These are phyloP conservation scores for Fusarium haematococcum DNA, from an alignment of 2,329 filamentous ascomycete genomes.

Conservation along the genomic window DNA sequence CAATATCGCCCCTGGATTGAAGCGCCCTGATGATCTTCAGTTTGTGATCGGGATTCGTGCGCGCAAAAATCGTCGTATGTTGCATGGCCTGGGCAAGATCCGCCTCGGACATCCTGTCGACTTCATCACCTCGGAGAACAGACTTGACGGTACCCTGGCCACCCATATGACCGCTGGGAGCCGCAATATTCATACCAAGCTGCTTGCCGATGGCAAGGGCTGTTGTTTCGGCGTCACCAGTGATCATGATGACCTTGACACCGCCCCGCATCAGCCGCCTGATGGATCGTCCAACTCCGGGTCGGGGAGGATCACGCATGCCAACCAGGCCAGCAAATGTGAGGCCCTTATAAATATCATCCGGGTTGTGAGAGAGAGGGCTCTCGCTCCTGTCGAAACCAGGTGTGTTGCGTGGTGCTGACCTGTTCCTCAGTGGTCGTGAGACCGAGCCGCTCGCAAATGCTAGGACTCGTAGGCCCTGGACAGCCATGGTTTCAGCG, in stretches of 20 bases:
- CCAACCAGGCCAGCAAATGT: slow-evolving; percentile 93
- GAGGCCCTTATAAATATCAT: slow-evolving; percentile 84
- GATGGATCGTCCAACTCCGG: slow-evolving; percentile 90
- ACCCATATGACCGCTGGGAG: slow-evolving; percentile 61
- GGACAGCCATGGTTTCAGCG: slow-evolving; percentile 86
- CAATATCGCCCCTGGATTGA: slow-evolving; percentile 92
- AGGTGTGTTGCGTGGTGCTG: slow-evolving; percentile 65
- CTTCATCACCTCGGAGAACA: slow-evolving; percentile 88
- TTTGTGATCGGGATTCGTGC: slow-evolving; percentile 97
- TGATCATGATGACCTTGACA: slow-evolving; percentile 99
- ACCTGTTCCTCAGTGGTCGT: slow-evolving; percentile 57
- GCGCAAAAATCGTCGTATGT: slow-evolving; percentile 92
- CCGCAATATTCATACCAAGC: slow-evolving; percentile 88
- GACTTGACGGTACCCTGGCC: slow-evolving; percentile 72
- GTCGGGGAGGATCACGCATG: slow-evolving; percentile 96
- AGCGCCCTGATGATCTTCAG: slow-evolving; percentile 95
- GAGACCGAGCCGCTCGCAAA: slow-evolving; percentile 87
- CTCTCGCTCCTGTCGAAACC: slow-evolving; percentile 54
- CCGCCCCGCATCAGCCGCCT: slow-evolving; percentile 91
- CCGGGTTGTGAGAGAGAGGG: slow-evolving; percentile 60
- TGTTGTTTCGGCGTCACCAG: slow-evolving; percentile 94
- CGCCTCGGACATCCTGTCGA: slow-evolving; percentile 90
- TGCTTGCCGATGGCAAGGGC: slow-evolving; percentile 94
- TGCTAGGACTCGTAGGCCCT: slow-evolving; percentile 89
- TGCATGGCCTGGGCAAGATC: slow-evolving; percentile 88